phyloP scores from a whole-genome alignment of 2,329 filamentous ascomycete species.

The Pseudocercospora vitis region DNA sequence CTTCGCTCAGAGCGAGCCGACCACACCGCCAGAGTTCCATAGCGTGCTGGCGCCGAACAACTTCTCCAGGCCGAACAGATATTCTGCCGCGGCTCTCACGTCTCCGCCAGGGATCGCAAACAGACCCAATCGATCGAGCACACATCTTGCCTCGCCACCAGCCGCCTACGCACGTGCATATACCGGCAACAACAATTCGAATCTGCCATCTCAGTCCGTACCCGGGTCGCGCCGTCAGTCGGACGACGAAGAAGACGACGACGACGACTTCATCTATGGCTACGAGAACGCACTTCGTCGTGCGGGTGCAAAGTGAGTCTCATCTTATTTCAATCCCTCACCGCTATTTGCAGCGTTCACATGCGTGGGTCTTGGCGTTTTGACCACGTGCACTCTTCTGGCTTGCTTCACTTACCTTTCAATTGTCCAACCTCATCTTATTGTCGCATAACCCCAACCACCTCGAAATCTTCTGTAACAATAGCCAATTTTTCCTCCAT shows the following conservation, averaged over 20 bases:
- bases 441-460: slow-evolving; percentile 15
- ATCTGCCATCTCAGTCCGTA: slow-evolving; percentile 78
- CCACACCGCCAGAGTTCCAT: slow-evolving; percentile 89
- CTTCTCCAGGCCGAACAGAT: slow-evolving; percentile 80
- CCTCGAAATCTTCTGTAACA: slow-evolving; percentile 22
- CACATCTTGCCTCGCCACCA: slow-evolving; percentile 76
- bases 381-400: slow-evolving; percentile 9
- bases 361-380: slow-evolving; percentile 17
- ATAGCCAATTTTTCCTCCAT: slow-evolving; percentile 13
- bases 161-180: slow-evolving; percentile 57
- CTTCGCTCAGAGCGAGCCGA: slow-evolving; percentile 81
- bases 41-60: slow-evolving; percentile 65
- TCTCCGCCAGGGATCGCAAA: slow-evolving; percentile 66
- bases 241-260: slow-evolving; percentile 81
- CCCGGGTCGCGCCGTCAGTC: slow-evolving; percentile 87
- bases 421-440: slow-evolving; percentile 13
- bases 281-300: slow-evolving; percentile 69
- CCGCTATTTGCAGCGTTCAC: slow-evolving; percentile 8
- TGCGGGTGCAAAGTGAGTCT: slow-evolving; percentile 75
- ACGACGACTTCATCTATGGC: slow-evolving; percentile 58
- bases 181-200: slow-evolving; percentile 59
- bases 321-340: slow-evolving; percentile 3
- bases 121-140: slow-evolving; percentile 72
- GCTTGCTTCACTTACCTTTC: slow-evolving; percentile 8
- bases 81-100: slow-evolving; percentile 83